Percentiles rank a stretch among this genome's conserved stretches.
phyloP scores from a whole-genome alignment of 2,329 filamentous ascomycete genomes.

The Sphaerostilbella broomeana region DNA sequence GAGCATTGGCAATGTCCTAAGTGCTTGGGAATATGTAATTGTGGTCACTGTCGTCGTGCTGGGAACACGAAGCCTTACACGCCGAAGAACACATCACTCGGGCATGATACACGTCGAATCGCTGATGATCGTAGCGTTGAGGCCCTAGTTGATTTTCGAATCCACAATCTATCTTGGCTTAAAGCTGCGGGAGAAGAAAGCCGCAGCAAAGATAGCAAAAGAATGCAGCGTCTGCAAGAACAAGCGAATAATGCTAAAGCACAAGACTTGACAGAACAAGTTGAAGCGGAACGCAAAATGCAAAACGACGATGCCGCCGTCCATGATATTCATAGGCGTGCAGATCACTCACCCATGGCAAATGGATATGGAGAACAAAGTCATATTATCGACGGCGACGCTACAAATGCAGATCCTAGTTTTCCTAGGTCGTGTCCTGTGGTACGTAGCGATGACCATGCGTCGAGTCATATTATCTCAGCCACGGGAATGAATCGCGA shows the following conservation, averaged over 20 bases:
- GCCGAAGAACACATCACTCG: slow-evolving; percentile 79
- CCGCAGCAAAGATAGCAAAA: slow-evolving; percentile 49
- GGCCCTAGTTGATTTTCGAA: slow-evolving; percentile 80
- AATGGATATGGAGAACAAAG: slow-evolving; percentile 27
- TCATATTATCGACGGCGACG: slow-evolving; percentile 24
- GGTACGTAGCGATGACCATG: no score
- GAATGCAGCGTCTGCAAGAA: slow-evolving; percentile 51
- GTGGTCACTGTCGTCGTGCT: slow-evolving; percentile 64
- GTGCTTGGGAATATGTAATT: slow-evolving; percentile 82
- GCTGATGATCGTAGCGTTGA: slow-evolving; percentile 90
- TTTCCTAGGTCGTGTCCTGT: no score
- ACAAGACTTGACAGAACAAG: slow-evolving; percentile 34
- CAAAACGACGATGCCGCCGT: slow-evolving; percentile 14
- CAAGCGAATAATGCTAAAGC: slow-evolving; percentile 53
- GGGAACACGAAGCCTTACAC: slow-evolving; percentile 69
- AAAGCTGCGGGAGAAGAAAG: slow-evolving; percentile 52
- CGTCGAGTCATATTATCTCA: slow-evolving; percentile 7
- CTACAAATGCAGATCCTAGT: no score
- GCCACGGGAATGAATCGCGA: slow-evolving; percentile 21
- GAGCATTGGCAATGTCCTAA: slow-evolving; percentile 83
- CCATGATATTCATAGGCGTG: no score
- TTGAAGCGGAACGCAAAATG: slow-evolving; percentile 21
- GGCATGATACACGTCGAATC: slow-evolving; percentile 83
- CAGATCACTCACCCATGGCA: slow-evolving; percentile 3
- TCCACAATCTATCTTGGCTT: slow-evolving; percentile 83